A percentile compares a stretch with the other conserved stretches of the same genome.
These are phyloP conservation scores for Phialophora macrospora DNA, from an alignment of 2,329 filamentous ascomycete species.

Conservation along the genomic window DNA sequence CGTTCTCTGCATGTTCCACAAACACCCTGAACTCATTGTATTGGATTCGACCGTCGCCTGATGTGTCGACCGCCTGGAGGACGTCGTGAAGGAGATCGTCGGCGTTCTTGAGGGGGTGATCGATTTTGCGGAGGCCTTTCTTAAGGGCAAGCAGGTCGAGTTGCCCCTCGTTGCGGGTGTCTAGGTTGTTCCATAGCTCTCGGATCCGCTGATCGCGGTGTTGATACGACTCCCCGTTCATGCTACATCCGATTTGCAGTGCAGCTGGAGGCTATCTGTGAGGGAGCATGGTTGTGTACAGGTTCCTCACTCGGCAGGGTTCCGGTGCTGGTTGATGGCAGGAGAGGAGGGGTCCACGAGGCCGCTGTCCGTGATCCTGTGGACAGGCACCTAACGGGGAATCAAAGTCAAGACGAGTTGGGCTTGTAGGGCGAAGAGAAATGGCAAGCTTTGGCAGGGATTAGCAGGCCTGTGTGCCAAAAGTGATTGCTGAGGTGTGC, in stretches of 20 bases:
- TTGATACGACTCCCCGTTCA: constrained; percentile 76
- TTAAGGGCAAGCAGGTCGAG: constrained; percentile 84
- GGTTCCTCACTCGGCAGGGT: constrained; percentile 18
- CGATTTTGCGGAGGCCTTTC: constrained; percentile 82
- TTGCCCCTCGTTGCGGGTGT: constrained; percentile 75
- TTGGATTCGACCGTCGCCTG: constrained; percentile 86
- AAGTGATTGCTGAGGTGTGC: constrained; percentile 10
- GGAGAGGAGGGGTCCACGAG: neutral
- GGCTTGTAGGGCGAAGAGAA: neutral
- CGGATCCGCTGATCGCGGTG: constrained; percentile 81
- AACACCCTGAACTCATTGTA: constrained; percentile 91
- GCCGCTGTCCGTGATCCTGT: neutral
- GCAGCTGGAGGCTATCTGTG: constrained; percentile 35
- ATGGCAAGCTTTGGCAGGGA: constrained; percentile 3
- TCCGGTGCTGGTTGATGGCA: constrained; percentile 1
- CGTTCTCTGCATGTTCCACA: constrained; percentile 82
- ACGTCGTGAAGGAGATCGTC: constrained; percentile 82
- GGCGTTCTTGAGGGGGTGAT: constrained; percentile 94
- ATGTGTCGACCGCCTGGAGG: constrained; percentile 80
- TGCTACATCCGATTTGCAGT: constrained; percentile 51
- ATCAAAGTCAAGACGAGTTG: neutral
- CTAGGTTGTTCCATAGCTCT: constrained; percentile 81
- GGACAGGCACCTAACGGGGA: neutral
- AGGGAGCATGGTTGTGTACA: constrained; percentile 33
- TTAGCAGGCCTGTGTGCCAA: neutral